Percentiles rank a stretch among this genome's conserved stretches.
These are phyloP conservation scores for Beauveria sp. DNA, from an alignment of 2,329 filamentous ascomycete species.

Conservation along the genomic window DNA sequence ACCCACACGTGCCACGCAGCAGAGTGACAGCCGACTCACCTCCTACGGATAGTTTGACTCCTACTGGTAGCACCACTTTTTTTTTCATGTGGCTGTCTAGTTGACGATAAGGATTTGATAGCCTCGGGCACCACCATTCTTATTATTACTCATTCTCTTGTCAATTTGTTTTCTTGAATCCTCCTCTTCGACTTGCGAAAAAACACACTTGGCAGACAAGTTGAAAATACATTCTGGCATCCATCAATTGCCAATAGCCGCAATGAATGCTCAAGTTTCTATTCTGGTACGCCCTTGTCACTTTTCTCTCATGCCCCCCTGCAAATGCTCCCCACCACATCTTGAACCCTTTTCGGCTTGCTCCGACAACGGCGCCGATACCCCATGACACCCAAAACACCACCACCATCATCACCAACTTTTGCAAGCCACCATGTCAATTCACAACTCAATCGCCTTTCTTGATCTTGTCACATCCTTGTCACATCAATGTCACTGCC, in stretches of 20 bases:
- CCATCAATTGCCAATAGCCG: conserved; percentile 14
- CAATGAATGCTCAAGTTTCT: conserved; percentile 50
- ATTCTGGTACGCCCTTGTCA: conserved; percentile 41
- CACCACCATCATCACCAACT: neutral
- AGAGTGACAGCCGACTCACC: no score
- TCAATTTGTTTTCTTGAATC: no score
- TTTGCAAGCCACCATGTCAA: neutral
- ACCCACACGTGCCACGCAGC: no score
- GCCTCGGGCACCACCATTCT: neutral
- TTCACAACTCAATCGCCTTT: neutral
- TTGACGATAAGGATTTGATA: neutral
- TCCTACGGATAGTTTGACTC: no score
- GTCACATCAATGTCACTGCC: no score
- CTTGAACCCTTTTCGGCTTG: conserved; percentile 1
- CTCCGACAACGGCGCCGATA: conserved; percentile 6
- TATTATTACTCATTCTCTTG: no score
- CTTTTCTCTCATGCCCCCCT: neutral
- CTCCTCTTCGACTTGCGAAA: neutral
- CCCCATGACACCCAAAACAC: neutral
- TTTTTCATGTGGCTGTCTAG: no score
- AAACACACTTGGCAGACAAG: neutral
- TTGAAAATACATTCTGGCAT: neutral
- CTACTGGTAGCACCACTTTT: neutral
- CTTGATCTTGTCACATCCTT: no score
- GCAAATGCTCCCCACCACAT: conserved; percentile 2